A percentile compares a stretch with the other conserved stretches of the same genome.
These are phyloP conservation scores for Apiotrichum mycotoxinovorans DNA, from an alignment of 1,284 basidiomycete genomes.

Conservation along the genomic window DNA sequence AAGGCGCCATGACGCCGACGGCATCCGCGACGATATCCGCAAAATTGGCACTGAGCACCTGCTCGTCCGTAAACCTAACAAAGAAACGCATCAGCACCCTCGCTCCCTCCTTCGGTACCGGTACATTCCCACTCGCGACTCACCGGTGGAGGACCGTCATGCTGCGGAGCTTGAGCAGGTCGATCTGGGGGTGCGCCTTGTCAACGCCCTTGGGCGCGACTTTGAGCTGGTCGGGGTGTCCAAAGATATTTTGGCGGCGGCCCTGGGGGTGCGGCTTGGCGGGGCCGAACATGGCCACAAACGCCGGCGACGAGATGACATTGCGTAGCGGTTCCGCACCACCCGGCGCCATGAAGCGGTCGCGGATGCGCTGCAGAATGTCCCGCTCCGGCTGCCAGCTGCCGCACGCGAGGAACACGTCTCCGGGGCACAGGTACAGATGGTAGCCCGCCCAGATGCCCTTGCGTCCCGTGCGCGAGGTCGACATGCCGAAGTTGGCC, in stretches of 20 bases:
- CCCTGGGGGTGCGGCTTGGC: constrained; percentile 63
- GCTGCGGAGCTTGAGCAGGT: constrained; percentile 75
- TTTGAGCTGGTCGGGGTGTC: constrained; percentile 74
- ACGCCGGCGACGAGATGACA: constrained; percentile 62
- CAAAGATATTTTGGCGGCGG: constrained; percentile 68
- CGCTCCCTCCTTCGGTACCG: too few species aligned
- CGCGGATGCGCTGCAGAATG: constrained; percentile 68
- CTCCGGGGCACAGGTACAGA: constrained; percentile 60
- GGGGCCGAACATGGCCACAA: constrained; percentile 69
- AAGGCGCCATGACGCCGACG: constrained; percentile 61
- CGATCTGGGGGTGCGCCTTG: constrained; percentile 78
- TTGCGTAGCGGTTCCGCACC: constrained; percentile 62
- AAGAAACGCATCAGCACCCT: too few species aligned
- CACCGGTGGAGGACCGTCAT: constrained; percentile 68
- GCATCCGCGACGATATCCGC: constrained; percentile 60
- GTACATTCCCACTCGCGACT: constrained; percentile 28
- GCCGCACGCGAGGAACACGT: constrained; percentile 72
- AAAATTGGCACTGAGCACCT: constrained; percentile 67
- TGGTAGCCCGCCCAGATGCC: constrained; percentile 49
- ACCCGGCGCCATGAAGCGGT: constrained; percentile 56
- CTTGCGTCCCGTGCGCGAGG: constrained; percentile 44
- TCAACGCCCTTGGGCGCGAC: constrained; percentile 81
- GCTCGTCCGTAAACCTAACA: constrained; percentile 67
- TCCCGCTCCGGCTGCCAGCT: constrained; percentile 78
- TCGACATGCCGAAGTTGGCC: constrained; percentile 56